Evolutionary conservation across 495 filamentous ascomycete species (phyloP), one percentile per base, ranked within the genome.

Genomic region (Penicillium dipodomyicola): DNA sequence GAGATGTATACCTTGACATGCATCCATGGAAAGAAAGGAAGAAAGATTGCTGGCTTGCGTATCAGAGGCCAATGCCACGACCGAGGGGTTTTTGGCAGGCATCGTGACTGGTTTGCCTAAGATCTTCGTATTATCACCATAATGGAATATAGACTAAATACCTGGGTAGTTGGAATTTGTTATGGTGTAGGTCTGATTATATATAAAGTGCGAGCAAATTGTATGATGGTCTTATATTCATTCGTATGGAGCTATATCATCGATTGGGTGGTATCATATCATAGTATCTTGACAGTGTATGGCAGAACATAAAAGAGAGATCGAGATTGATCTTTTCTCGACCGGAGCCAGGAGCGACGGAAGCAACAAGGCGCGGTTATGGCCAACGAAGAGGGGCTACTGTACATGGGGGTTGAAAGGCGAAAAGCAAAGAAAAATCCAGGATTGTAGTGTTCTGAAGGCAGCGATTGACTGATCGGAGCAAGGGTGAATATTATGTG

Each of bases 201-300:
- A 35, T n/a, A 46, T 14, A n/a, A 12, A 39, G 12, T 2, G 10
- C 17, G 29, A 29, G 14, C 3, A 33, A 23, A 32, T 5, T 43
- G 25, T 45, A 45, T 54, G n/a, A 20, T 23, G 11, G 40, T 48
- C 17, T 10, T 25, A 17, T 45, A 30, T 56, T 50, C 39, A 49
- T 33, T 27, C 44, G 25, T 25, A 27, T 17, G 27, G 47, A 48
- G 47, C 25, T 42, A 54, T 49, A 55, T 35, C 44, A 27, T 22
- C 40, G 45, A 12, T 22, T 27, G 12, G 41, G 42, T 61, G 54
- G 54, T 57, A 61, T 61, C 58, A 56, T 57, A 49, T 57, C 49
- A 51, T 61, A 53, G 53, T 37, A 57, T 61, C n/a, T 44, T 41
- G 45, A 55, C 57, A 35, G 45, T 35, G 33, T 22, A 50, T 42